phyloP scores from a whole-genome alignment of 345 rosid species.

The Streptanthus diversifolius region DNA sequence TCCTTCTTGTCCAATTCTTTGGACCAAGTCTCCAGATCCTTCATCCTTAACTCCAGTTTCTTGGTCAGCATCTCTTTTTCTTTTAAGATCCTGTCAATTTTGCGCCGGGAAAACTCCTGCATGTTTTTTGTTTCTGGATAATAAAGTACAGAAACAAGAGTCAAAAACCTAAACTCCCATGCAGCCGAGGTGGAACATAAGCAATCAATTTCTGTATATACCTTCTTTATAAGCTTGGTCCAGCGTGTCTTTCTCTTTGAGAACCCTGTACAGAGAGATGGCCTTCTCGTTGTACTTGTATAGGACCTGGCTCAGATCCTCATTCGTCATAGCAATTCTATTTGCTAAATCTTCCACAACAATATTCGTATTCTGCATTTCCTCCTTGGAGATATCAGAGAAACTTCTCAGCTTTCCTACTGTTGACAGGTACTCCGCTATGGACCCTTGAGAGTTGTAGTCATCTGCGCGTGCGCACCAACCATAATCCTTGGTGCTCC shows the following conservation, averaged over 20 bases:
- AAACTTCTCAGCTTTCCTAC: conserved; percentile 57
- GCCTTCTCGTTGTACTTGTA: conserved; percentile 53
- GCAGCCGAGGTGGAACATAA: background rate
- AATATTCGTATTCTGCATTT: conserved; percentile 26
- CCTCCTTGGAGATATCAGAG: conserved; percentile 50
- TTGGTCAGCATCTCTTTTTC: conserved; percentile 58
- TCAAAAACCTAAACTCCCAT: background rate
- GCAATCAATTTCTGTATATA: conserved; percentile 16
- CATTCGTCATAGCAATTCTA: conserved; percentile 59
- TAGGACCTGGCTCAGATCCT: conserved; percentile 45
- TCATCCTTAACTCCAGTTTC: conserved; percentile 60
- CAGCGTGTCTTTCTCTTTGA: conserved; percentile 64
- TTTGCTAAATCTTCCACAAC: conserved; percentile 52
- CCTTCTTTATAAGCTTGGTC: conserved; percentile 70
- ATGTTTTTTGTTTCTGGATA: conserved; percentile 63
- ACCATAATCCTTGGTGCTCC: conserved; percentile 48
- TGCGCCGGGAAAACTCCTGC: conserved; percentile 62
- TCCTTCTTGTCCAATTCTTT: conserved; percentile 72
- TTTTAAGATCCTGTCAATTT: conserved; percentile 51
- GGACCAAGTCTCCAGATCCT: conserved; percentile 51
- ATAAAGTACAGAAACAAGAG: conserved; percentile 11
- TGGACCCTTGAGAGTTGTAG: conserved; percentile 43
- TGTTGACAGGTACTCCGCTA: conserved; percentile 61
- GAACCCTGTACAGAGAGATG: conserved; percentile 54
- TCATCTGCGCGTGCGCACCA: conserved; percentile 87